Evolutionary conservation across 1,139 yeast genomes (phyloP).

Genomic region (Zygotorulaspora mrakii): DNA sequence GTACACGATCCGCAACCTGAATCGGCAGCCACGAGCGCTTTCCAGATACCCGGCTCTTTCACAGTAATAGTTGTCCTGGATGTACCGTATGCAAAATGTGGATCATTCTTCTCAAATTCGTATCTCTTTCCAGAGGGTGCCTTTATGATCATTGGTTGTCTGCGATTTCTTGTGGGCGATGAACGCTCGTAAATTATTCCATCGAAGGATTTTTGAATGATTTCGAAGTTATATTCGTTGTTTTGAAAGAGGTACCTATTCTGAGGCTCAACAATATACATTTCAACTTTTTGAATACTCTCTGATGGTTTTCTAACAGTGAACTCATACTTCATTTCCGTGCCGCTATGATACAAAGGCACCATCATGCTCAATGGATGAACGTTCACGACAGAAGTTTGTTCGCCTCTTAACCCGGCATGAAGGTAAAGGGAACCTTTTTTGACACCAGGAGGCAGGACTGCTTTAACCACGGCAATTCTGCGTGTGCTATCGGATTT

Average conservation of each 20-base stretch:
- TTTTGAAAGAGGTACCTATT: constrained; percentile 55
- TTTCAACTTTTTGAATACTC: constrained; percentile 64
- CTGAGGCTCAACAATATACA: constrained; percentile 84
- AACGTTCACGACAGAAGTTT: constrained; percentile 54
- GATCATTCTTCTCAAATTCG: constrained; percentile 52
- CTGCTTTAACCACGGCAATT: constrained; percentile 73
- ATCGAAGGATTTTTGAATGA: constrained; percentile 60
- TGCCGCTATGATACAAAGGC: constrained; percentile 75
- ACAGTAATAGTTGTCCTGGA: constrained; percentile 60
- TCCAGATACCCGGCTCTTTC: constrained; percentile 74
- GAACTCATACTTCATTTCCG: constrained; percentile 56
- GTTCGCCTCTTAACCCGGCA: constrained; percentile 64
- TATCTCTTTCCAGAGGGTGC: constrained; percentile 80
- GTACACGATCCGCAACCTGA: constrained; percentile 83
- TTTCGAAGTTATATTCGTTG: constrained; percentile 59
- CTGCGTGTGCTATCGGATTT: constrained; percentile 48
- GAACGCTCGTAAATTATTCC: constrained; percentile 47
- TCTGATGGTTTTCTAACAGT: constrained; percentile 72
- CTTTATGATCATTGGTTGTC: constrained; percentile 60
- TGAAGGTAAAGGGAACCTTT: constrained; percentile 75
- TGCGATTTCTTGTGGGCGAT: constrained; percentile 40
- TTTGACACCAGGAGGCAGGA: constrained; percentile 62
- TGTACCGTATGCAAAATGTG: constrained; percentile 45
- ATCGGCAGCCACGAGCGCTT: constrained; percentile 77
- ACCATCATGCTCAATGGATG: constrained; percentile 73